Evolutionary conservation across 2,329 filamentous ascomycete genomes (phyloP), one percentile per base, ranked within the genome.

Genomic region (Fusarium citri): DNA sequence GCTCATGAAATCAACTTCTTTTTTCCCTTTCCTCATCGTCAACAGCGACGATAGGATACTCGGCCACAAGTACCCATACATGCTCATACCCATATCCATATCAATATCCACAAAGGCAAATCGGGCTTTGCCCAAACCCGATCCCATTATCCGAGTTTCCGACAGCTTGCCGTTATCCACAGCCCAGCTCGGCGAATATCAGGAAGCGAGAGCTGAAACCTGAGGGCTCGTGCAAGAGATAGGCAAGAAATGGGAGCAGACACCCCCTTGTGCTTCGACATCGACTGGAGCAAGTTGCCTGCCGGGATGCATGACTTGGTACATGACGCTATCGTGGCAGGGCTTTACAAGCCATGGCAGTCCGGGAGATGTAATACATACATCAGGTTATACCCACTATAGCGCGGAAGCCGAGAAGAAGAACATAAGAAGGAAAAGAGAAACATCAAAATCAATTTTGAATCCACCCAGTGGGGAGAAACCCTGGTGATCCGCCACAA

Each of bases 121-220:
- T 20, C 25, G 28, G 45, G n/a, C 22, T 25, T 62, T 28, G 23
- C 41, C 47, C 42, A 46, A 54, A 54, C 16, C 23, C 51, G 60
- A 50, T 47, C 42, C 18, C 34, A 40, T 57, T 56, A 47, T 55
- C 68, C 64, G 64, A 60, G 41, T 51, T 58, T 46, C 45, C 59
- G 59, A 57, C 47, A 41, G 23, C 41, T 53, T 55, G 51, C 46
- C 45, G 43, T 43, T 55, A 42, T 51, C 30, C n/a, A 40, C 43
- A 43, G 22, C 59, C 43, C 40, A 64, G 37, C 40, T 37, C 16
- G 30, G 22, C 15, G 23, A 54, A 55, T 43, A 26, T 59, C 46
- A 55, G 62, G 58, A 66, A 66, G 34, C 49, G 50, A 54, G 51
- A 63, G 55, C 66, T 71, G 61, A 64, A 72, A 64, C 64, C 43